phyloP scores from a whole-genome alignment of 495 filamentous ascomycete species.

The Talaromyces adpressus region DNA sequence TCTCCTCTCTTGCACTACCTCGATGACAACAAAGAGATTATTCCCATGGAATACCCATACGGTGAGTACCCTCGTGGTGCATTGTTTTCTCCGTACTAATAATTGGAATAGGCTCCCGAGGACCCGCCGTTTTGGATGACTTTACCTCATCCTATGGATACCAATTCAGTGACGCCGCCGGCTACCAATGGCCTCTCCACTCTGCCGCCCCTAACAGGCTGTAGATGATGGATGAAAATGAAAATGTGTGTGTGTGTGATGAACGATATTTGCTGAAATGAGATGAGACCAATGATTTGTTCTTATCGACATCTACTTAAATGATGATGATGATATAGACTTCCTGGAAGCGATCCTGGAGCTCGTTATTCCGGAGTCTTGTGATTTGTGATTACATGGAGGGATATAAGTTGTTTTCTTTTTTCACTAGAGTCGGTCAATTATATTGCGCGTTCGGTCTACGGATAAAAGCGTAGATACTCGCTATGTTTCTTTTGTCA shows the following conservation, averaged over 20 bases:
- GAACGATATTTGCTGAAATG: neutral
- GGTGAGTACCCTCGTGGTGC: slow-evolving; percentile 49
- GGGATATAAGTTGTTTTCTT: neutral
- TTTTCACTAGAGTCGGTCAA: neutral
- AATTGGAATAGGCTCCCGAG: slow-evolving; percentile 69
- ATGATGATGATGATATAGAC: neutral
- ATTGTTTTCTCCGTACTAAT: slow-evolving; percentile 11
- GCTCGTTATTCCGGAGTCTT: slow-evolving; percentile 1
- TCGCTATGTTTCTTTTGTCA: neutral
- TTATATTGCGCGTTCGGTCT: neutral
- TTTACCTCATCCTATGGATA: slow-evolving; percentile 98
- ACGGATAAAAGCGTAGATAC: neutral
- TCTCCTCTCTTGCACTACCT: slow-evolving; percentile 95
- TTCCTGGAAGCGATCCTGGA: slow-evolving; percentile 1
- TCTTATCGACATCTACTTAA: neutral
- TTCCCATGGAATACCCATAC: slow-evolving; percentile 99
- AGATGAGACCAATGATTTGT: neutral
- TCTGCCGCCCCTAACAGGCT: slow-evolving; percentile 63
- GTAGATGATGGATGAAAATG: slow-evolving; percentile 26
- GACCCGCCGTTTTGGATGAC: slow-evolving; percentile 93
- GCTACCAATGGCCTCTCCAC: slow-evolving; percentile 87
- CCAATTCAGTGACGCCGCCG: slow-evolving; percentile 95
- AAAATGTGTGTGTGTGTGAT: neutral
- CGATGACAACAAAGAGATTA: slow-evolving; percentile 97
- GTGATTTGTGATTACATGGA: slow-evolving; percentile 1